phyloP scores from a whole-genome alignment of 1,284 basidiomycete species.

The Cryptococcus depauperatus region DNA sequence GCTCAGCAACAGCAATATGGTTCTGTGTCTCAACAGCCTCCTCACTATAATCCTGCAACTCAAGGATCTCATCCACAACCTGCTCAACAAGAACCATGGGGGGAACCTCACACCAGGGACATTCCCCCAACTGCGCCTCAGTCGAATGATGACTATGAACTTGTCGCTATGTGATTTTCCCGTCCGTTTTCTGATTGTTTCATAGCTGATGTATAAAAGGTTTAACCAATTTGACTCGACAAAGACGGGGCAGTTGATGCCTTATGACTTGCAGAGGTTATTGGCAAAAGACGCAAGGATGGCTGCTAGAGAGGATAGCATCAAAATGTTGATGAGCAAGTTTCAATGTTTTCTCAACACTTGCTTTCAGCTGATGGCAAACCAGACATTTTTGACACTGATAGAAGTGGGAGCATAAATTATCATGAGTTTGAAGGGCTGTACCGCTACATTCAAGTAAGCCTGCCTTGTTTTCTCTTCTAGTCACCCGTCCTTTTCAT shows the following conservation, averaged over 20 bases:
- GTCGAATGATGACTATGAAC: slow-evolving; percentile 24
- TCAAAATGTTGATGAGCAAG: slow-evolving; percentile 41
- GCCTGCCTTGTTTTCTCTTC: neutral
- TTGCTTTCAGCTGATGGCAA: neutral
- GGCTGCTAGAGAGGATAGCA: slow-evolving; percentile 44
- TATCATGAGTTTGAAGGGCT: slow-evolving; percentile 46
- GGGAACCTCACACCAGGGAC: slow-evolving; percentile 13
- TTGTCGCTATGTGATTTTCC: slow-evolving; percentile 29
- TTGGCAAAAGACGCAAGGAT: slow-evolving; percentile 43
- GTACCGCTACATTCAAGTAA: slow-evolving; percentile 44
- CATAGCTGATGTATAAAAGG: slow-evolving; percentile 13
- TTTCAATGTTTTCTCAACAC: neutral
- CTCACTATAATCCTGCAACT: slow-evolving; percentile 8
- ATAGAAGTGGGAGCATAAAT: slow-evolving; percentile 43
- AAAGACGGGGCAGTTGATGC: slow-evolving; percentile 38
- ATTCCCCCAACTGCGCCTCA: slow-evolving; percentile 11
- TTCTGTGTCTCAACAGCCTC: slow-evolving; percentile 4
- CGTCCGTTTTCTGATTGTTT: neutral
- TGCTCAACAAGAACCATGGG: slow-evolving; percentile 16
- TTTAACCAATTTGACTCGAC: slow-evolving; percentile 40
- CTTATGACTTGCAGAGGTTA: slow-evolving; percentile 39
- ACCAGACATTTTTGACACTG: slow-evolving; percentile 45
- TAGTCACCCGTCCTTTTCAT: neutral
- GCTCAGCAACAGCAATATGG: slow-evolving; percentile 12
- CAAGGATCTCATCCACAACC: slow-evolving; percentile 6